Evolutionary conservation across 345 rosid genomes (phyloP).

Genomic region (Brassica incana): DNA sequence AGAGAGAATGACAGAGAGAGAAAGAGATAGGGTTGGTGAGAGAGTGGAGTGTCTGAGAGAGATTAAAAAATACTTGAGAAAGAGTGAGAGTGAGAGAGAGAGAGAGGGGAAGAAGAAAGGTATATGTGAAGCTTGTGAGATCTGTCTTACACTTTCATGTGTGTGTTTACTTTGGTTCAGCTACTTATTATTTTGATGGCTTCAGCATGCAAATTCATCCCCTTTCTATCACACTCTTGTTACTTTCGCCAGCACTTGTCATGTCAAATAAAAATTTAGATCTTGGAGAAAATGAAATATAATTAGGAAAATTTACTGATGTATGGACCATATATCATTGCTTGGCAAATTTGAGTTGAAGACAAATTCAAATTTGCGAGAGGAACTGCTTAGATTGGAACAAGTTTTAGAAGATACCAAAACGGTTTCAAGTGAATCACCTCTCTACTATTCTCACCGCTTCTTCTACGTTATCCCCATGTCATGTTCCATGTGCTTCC

Average conservation of each 20-base stretch:
- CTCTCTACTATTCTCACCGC: conserved; percentile 22
- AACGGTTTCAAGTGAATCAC: conserved; percentile 14
- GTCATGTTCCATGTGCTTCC: conserved; percentile 26
- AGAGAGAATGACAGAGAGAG: conserved; percentile 34
- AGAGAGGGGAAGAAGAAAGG: conserved; percentile 42
- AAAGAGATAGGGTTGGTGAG: conserved; percentile 25
- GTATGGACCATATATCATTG: conserved; percentile 27
- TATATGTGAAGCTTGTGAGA: conserved; percentile 41
- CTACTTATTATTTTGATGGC: conserved; percentile 30
- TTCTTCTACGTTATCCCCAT: conserved; percentile 23
- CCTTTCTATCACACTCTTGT: conserved; percentile 24
- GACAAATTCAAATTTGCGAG: conserved; percentile 32
- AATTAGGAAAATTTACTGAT: background rate
- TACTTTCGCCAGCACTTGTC: conserved; percentile 30
- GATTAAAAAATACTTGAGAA: conserved; percentile 35
- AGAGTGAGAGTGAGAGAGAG: background rate
- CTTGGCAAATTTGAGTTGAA: conserved; percentile 24
- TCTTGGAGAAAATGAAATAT: background rate
- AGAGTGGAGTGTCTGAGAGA: conserved; percentile 31
- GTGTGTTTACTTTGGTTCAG: conserved; percentile 31
- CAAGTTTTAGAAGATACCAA: conserved; percentile 25
- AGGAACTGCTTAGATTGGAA: background rate
- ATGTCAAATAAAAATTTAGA: conserved; percentile 9
- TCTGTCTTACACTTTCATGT: conserved; percentile 40
- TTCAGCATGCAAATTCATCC: conserved; percentile 42